These are phyloP conservation scores for Rubia yunnanensis DNA, from an alignment of 257 asterid genomes.

Conservation along the genomic window DNA sequence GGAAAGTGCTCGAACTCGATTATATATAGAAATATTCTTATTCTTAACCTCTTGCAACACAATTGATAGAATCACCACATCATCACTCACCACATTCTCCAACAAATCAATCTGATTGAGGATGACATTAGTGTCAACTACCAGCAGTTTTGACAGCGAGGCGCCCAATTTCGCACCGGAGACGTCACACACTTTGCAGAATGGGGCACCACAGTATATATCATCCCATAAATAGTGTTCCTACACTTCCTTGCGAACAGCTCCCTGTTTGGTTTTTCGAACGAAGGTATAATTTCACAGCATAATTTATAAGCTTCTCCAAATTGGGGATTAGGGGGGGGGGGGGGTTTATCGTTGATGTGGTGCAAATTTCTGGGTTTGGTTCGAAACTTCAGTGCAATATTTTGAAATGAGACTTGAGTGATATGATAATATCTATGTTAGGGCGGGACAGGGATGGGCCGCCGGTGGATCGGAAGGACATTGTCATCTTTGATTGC, in stretches of 20 bases:
- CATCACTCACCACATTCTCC: conserved; percentile 82
- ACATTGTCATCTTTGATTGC: too few species aligned
- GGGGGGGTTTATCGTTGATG: neutral
- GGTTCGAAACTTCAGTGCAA: too few species aligned
- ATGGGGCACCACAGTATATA: conserved; percentile 80
- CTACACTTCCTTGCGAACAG: conserved; percentile 75
- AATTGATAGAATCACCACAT: conserved; percentile 81
- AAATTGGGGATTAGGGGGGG: too few species aligned
- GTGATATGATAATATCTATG: too few species aligned
- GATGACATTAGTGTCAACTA: conserved; percentile 85
- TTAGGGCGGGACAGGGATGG: too few species aligned
- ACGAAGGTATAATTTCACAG: conserved; percentile 66
- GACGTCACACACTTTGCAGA: conserved; percentile 60
- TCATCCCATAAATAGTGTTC: conserved; percentile 94
- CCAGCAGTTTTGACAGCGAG: conserved; percentile 36
- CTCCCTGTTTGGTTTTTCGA: conserved; percentile 76
- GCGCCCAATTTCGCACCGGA: conserved; percentile 48
- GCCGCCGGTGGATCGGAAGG: too few species aligned
- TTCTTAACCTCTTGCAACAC: conserved; percentile 94
- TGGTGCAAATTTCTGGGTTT: too few species aligned
- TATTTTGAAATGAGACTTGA: too few species aligned
- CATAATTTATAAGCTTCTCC: conserved; percentile 28
- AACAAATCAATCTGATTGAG: conserved; percentile 96
- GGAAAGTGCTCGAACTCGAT: conserved; percentile 81
- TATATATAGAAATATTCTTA: conserved; percentile 63